A percentile compares a stretch with the other conserved stretches of the same genome.
Evolutionary conservation across 2,329 filamentous ascomycete genomes (phyloP).

Genomic region (Calonectria crousiana): DNA sequence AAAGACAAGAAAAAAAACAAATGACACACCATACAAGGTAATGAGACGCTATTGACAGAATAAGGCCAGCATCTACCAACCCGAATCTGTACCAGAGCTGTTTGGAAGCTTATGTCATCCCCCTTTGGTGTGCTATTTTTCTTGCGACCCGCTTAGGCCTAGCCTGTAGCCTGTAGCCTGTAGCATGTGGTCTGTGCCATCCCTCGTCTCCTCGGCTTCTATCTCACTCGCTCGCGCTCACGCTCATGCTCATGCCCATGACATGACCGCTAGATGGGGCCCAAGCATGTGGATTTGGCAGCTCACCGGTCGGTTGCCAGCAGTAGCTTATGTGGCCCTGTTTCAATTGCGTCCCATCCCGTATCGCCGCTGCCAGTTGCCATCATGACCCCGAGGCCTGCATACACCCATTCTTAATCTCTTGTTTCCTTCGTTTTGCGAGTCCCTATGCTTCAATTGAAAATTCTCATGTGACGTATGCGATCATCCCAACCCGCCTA

Average conservation of each 20-base stretch:
- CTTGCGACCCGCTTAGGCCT: too few species aligned
- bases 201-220: background rate
- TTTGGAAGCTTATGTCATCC: too few species aligned
- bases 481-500: background rate
- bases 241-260: background rate
- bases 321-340: background rate
- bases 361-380: background rate
- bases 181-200: slow-evolving; percentile 1
- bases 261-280: background rate
- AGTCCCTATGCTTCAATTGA: background rate
- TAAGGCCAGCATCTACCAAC: too few species aligned
- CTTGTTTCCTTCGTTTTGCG: background rate
- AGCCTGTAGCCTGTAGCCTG: background rate
- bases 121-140: too few species aligned
- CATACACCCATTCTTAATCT: background rate
- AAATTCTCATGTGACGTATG: slow-evolving; percentile 2
- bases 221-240: background rate
- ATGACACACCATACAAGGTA: too few species aligned
- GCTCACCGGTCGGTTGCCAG: background rate
- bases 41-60: too few species aligned
- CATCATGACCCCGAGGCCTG: background rate
- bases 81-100: too few species aligned
- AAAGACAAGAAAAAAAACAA: too few species aligned
- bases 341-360: background rate
- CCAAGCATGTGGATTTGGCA: background rate